Evolutionary conservation across 2,329 filamentous ascomycete genomes (phyloP).

Genomic region (Trichoderma harzianum): DNA sequence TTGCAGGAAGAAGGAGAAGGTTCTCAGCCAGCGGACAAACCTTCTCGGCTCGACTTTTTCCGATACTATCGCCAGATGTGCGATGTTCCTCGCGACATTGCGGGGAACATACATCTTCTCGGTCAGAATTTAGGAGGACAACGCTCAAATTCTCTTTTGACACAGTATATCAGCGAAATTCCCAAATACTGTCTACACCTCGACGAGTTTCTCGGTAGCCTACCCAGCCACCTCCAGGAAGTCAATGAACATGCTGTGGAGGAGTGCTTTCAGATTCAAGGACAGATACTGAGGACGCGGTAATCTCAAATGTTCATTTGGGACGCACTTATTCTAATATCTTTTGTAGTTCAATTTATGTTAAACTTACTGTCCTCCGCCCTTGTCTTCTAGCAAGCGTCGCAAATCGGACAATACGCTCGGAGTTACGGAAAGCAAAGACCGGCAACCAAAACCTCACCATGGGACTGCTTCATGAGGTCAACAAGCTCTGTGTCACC

Average conservation of each 20-base stretch:
- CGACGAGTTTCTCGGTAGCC: not conserved
- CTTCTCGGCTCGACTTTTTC: not conserved
- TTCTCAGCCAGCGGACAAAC: not conserved
- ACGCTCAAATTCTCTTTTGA: not conserved
- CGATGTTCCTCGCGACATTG: slow-evolving; percentile 3
- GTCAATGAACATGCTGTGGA: not conserved
- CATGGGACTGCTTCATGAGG: not conserved
- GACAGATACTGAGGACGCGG: not conserved
- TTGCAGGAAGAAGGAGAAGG: not conserved
- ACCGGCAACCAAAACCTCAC: not conserved
- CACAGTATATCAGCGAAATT: not conserved
- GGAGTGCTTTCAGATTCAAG: slow-evolving; percentile 3
- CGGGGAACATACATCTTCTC: not conserved
- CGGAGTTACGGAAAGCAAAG: not conserved
- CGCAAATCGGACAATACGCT: not conserved
- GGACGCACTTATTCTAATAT: not conserved
- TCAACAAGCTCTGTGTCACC: slow-evolving; percentile 2
- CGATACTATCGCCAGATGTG: not conserved
- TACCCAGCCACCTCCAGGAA: not conserved
- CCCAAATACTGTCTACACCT: slow-evolving; percentile 1
- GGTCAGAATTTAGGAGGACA: not conserved
- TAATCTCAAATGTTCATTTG: not conserved
- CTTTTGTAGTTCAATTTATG: not conserved
- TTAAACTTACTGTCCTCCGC: not conserved
- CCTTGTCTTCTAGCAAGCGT: not conserved